Evolutionary conservation across 2,329 filamentous ascomycete genomes (phyloP).

Genomic region (Ophiostoma piceae): DNA sequence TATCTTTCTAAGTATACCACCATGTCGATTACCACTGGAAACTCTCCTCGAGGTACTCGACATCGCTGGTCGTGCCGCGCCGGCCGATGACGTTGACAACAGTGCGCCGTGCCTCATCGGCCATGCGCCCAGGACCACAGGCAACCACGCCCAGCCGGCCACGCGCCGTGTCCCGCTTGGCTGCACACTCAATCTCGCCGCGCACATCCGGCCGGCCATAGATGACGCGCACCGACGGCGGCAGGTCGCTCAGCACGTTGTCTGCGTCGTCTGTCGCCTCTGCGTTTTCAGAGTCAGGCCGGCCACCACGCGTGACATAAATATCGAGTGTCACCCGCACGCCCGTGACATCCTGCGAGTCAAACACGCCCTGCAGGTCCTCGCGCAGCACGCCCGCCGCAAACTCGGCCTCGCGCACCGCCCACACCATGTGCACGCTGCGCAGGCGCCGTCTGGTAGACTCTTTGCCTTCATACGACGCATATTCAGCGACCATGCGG

Average conservation of each 20-base stretch:
- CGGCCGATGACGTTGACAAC: conserved; percentile 22
- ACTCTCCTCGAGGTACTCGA: conserved; percentile 28
- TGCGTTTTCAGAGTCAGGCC: neutral
- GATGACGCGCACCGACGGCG: conserved; percentile 28
- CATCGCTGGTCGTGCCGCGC: conserved; percentile 9
- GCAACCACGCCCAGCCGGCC: conserved; percentile 27
- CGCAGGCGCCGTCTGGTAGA: conserved; percentile 1
- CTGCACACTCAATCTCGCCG: conserved; percentile 32
- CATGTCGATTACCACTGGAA: conserved; percentile 27
- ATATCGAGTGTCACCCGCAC: conserved; percentile 22
- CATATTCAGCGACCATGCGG: conserved; percentile 10
- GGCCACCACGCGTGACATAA: conserved; percentile 20
- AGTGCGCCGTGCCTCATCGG: conserved; percentile 24
- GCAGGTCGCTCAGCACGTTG: neutral
- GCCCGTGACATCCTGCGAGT: neutral
- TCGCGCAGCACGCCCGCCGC: conserved; percentile 21
- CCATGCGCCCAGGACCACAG: conserved; percentile 26
- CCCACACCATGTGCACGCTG: conserved; percentile 27
- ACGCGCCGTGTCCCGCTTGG: conserved; percentile 27
- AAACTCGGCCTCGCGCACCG: conserved; percentile 25
- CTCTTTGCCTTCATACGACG: neutral
- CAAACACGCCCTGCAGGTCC: conserved; percentile 19
- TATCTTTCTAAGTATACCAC: neutral
- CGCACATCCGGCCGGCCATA: conserved; percentile 26
- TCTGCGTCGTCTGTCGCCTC: neutral